Base-by-base conservation (phyloP, 768 basidiomycete species). In the Pleurotus giganteus region DNA sequence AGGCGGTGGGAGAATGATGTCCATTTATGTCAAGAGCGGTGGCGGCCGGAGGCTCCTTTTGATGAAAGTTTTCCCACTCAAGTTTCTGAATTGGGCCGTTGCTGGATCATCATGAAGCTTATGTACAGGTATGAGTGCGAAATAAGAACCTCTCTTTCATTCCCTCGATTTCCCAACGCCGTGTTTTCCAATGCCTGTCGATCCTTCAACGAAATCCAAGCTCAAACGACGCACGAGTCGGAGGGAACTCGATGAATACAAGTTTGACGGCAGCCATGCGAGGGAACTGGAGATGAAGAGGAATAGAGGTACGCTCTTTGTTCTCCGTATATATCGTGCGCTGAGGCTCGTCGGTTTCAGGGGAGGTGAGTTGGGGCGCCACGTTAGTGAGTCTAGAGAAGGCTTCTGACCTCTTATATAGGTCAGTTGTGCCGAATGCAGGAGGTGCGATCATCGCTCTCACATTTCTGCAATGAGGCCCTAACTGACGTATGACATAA, bases 371-470 rank as follows among this genome's bases (percentile, higher is more conserved):
- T 59, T 53, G 27, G 24, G 29, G 11, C 24, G 23, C 19, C 26
- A 7, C 26, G n/a, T 45, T 29, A n/a, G 12, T 54, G 53, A 29
- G 15, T 27, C 39, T 12, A 42, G 19, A 26, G 17, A 12, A 34
- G n/a, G 3, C 31, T 12, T 41, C 24, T 53, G 49, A 51, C 49
- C 9, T 15, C 32, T 51, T 51, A 47, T 47, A 47, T 74, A 89
- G 78, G 85, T 89, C 67, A 86, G 84, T 66, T 89, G 86, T 71
- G 86, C 87, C 63, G 88, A 89, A 69, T 90, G 88, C 77, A 82
- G 88, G 58, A 72, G 78, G 77, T 80, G 80, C 80, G 86, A 81
- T 82, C 74, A 77, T 72, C 76, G 75, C 72, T 69, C 69, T 21
- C 31, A 36, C 15, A 32, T 45, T 23, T 42, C 32, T 34, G 49